Base-by-base conservation (phyloP, 2,329 filamentous ascomycete species). In the Ceratocystis alfenasii region DNA sequence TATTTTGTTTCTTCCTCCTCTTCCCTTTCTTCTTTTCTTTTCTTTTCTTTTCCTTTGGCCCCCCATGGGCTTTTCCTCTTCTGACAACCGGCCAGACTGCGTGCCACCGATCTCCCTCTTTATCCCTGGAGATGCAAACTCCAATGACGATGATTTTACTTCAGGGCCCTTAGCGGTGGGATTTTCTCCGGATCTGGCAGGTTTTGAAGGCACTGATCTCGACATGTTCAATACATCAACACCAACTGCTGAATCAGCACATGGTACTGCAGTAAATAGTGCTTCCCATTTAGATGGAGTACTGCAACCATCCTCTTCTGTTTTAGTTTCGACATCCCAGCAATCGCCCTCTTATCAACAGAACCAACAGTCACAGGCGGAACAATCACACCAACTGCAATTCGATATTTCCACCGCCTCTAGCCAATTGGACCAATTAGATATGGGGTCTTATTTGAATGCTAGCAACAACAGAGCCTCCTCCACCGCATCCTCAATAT, bases 51-150 rank as follows among this genome's bases (percentile, higher is more conserved):
- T 46, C 53, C 22, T 33, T n/a, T 22, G 53, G n/a, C 59, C 44
- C 30, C 65, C 59, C 63, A 67, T 67, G 66, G 59, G 66, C 22
- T 44, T 67, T 41, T 67, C 66, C 46, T 67, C 66, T 6, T 65
- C 62, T 60, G 63, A 65, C 36, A 61, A 45, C 36, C 57, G 46
- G 25, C 60, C 63, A 53, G 66, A 65, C 30, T 36, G 59, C 20
- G 66, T 67, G 50, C 63, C 66, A 36, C 41, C 63, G 25, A 60
- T 63, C 45, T 65, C 59, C 41, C 59, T 25, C 44, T 67, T 28
- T 45, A 50, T 41, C 45, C 50, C 33, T 50, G 45, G 5, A 2
- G 17, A n/a, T 59, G 28, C 28, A 7, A 22, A 41, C 62, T 53
- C 55, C 28, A 44, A 50, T 33, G 64, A 61, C 12, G 20, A 65